Evolutionary conservation across 768 basidiomycete species (phyloP).

Genomic region (Cystofilobasidium capitatum): DNA sequence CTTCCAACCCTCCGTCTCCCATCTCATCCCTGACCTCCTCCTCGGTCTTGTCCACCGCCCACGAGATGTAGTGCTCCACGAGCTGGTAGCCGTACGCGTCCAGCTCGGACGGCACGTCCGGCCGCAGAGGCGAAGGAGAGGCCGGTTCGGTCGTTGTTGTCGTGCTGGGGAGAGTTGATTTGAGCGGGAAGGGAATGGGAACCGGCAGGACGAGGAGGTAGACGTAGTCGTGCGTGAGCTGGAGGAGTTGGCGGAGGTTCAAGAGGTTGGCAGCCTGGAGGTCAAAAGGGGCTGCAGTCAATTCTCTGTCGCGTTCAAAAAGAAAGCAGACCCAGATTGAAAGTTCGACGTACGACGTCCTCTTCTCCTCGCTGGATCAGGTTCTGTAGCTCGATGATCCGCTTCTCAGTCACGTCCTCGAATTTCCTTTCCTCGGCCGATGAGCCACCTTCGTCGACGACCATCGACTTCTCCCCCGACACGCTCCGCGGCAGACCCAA

Average conservation of each 20-base stretch:
- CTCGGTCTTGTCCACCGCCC: conserved; percentile 52
- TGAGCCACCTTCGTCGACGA: neutral
- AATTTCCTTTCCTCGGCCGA: neutral
- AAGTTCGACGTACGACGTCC: too few relatives aligned
- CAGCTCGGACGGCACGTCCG: conserved; percentile 29
- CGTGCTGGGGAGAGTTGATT: conserved; percentile 29
- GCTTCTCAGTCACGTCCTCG: conserved; percentile 64
- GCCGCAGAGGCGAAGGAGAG: conserved; percentile 29
- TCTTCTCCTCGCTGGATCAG: conserved; percentile 73
- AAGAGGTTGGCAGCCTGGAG: conserved; percentile 56
- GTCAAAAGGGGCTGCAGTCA: neutral
- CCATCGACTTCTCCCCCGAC: neutral
- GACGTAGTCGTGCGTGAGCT: conserved; percentile 73
- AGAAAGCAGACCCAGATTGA: conserved; percentile 40
- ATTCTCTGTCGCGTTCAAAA: neutral
- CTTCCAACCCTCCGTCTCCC: conserved; percentile 51
- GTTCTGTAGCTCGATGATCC: conserved; percentile 69
- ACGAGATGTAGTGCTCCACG: conserved; percentile 55
- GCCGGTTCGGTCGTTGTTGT: conserved; percentile 31
- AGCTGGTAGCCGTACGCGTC: conserved; percentile 45
- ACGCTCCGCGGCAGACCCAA: neutral
- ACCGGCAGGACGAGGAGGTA: conserved; percentile 67
- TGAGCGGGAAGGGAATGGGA: conserved; percentile 44
- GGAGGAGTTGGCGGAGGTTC: conserved; percentile 54
- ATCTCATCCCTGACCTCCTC: conserved; percentile 44